phyloP scores from a whole-genome alignment of 176 grass and related monocot species.

The Avena eriantha region DNA sequence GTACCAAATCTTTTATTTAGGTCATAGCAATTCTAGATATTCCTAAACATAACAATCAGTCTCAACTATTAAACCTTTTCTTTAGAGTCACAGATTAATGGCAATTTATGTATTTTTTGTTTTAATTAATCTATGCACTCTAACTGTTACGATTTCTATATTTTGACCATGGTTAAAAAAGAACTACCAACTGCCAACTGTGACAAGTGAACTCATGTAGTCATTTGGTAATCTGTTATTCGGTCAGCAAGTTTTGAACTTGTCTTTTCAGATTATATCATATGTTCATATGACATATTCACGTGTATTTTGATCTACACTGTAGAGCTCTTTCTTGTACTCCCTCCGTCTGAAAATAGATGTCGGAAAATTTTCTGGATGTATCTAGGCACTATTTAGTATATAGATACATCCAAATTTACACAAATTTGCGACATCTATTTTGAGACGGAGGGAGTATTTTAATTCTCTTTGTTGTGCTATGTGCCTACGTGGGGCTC shows the following conservation, averaged over 20 bases:
- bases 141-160: neutral
- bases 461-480: neutral
- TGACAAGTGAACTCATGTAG: slow-evolving; percentile 13
- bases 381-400: too few species aligned
- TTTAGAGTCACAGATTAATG: slow-evolving; percentile 8
- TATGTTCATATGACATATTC: neutral
- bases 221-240: neutral
- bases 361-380: too few species aligned
- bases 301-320: slow-evolving; percentile 28
- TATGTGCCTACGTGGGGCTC: slow-evolving; percentile 37
- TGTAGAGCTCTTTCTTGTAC: slow-evolving; percentile 38
- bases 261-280: slow-evolving; percentile 34
- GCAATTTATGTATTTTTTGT: slow-evolving; percentile 10
- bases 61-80: slow-evolving; percentile 22
- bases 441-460: neutral
- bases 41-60: neutral
- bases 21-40: neutral
- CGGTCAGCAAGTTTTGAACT: slow-evolving; percentile 13
- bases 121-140: neutral
- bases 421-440: too few species aligned
- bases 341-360: too few species aligned
- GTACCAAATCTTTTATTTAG: neutral
- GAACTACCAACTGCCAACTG: neutral
- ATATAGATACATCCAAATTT: too few species aligned
- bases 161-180: slow-evolving; percentile 1